A percentile compares a stretch with the other conserved stretches of the same genome.
These are phyloP conservation scores for Rhizoclosmatium sp. DNA, from an alignment of 192 early-diverging fungal genomes.

Conservation along the genomic window DNA sequence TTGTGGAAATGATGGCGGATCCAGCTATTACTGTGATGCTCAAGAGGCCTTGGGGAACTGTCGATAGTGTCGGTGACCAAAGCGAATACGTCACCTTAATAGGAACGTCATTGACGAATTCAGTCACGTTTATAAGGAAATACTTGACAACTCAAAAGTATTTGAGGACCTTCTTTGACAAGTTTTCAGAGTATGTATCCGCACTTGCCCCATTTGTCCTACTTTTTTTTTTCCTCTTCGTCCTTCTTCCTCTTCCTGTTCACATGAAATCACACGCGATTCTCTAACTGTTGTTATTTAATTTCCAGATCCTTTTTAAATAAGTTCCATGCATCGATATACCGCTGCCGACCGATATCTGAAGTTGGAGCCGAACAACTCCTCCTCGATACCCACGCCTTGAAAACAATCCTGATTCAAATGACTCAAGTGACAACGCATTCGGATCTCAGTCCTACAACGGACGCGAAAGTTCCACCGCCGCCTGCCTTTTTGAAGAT, in stretches of 20 bases:
- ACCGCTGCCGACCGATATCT: constrained; percentile 80
- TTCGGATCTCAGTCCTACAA: constrained; percentile 15
- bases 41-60: constrained; percentile 77
- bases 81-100: constrained; percentile 82
- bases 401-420: constrained; percentile 83
- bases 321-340: constrained; percentile 74
- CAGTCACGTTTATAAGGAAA: constrained; percentile 65
- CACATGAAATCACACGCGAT: no score
- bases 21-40: constrained; percentile 76
- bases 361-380: constrained; percentile 96
- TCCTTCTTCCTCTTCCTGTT: neutral
- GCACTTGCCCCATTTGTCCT: neutral
- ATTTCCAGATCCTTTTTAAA: constrained; percentile 70
- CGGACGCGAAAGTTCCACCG: constrained; percentile 46
- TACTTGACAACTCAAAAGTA: constrained; percentile 76
- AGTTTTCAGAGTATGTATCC: constrained; percentile 80
- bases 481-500: constrained; percentile 83
- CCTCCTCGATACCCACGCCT: constrained; percentile 90
- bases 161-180: constrained; percentile 90
- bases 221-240: constrained; percentile 7
- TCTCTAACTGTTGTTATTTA: neutral
- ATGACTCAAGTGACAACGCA: constrained; percentile 71
- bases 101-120: constrained; percentile 62
- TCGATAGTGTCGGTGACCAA: constrained; percentile 94
- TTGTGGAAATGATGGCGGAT: constrained; percentile 73